Evolutionary conservation across 2,329 filamentous ascomycete genomes (phyloP).

Genomic region (Coniochaeta ligniaria): DNA sequence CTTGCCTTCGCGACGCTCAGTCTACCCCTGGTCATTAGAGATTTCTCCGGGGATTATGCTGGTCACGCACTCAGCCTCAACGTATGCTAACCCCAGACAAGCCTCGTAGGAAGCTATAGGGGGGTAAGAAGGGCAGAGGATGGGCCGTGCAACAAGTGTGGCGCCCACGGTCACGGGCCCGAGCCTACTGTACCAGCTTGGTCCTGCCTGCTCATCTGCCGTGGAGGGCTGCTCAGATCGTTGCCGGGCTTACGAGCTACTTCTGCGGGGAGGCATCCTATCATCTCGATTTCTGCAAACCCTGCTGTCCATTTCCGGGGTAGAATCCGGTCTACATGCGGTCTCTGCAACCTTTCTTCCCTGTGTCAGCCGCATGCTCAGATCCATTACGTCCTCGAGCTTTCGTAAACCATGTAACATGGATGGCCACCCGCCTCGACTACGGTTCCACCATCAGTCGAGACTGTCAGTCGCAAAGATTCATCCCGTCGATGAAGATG

Average conservation of each 20-base stretch:
- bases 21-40: not conserved
- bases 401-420: not conserved
- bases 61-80: not conserved
- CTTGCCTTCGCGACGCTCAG: not conserved
- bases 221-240: not conserved
- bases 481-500: not conserved
- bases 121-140: not conserved
- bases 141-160: not conserved
- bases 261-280: not conserved
- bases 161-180: not conserved
- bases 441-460: not conserved
- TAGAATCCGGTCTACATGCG: not conserved
- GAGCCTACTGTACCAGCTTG: not conserved
- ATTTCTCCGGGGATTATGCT: not conserved
- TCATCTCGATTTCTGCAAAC: not conserved
- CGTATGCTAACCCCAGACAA: too few relatives aligned
- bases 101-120: not conserved
- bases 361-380: not conserved
- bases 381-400: not conserved
- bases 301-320: not conserved
- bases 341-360: not conserved
- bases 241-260: not conserved
- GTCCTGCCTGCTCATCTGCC: not conserved
- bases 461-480: not conserved
- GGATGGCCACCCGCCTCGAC: not conserved